Conservation (phyloP, 2,329 filamentous ascomycete genomes). For the Arachnomyces sp. region DNA sequence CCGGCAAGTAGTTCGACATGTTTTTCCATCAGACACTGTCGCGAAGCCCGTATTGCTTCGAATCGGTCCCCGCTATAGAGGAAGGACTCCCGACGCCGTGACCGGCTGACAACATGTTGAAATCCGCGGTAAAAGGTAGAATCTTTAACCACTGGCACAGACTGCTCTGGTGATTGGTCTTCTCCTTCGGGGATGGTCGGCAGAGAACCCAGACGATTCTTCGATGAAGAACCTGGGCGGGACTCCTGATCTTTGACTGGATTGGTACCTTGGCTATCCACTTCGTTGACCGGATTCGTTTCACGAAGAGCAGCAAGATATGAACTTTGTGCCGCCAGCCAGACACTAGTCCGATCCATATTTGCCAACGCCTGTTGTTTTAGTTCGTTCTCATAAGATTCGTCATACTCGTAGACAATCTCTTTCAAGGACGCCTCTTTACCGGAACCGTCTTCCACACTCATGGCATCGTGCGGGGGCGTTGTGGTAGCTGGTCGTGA, state of each 20-base stretch:
- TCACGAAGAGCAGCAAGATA: conserved; percentile 62
- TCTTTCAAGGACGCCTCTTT: conserved; percentile 55
- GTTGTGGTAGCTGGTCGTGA: conserved; percentile 27
- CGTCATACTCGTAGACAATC: conserved; percentile 64
- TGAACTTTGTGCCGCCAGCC: conserved; percentile 73
- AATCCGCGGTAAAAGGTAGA: conserved; percentile 86
- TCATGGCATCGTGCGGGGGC: conserved; percentile 19
- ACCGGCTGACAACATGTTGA: conserved; percentile 61
- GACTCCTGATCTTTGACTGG: neutral
- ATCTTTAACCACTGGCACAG: conserved; percentile 50
- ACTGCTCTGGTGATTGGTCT: conserved; percentile 29
- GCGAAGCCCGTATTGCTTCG: conserved; percentile 77
- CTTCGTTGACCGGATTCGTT: conserved; percentile 47
- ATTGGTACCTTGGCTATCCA: conserved; percentile 20
- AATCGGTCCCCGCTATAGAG: conserved; percentile 78
- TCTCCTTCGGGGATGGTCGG: conserved; percentile 33
- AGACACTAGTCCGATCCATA: conserved; percentile 75
- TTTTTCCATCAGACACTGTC: conserved; percentile 62
- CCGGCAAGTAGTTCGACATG: conserved; percentile 78
- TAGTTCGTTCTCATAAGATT: conserved; percentile 67
- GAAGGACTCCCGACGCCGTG: conserved; percentile 66
- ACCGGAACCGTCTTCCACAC: conserved; percentile 18
- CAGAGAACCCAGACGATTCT: conserved; percentile 16
- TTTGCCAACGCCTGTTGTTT: conserved; percentile 64
- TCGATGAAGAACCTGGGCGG: conserved; percentile 1